A percentile compares a stretch with the other conserved stretches of the same genome.
Conservation (phyloP, 768 basidiomycete genomes). For the Boletus subparvulus region DNA sequence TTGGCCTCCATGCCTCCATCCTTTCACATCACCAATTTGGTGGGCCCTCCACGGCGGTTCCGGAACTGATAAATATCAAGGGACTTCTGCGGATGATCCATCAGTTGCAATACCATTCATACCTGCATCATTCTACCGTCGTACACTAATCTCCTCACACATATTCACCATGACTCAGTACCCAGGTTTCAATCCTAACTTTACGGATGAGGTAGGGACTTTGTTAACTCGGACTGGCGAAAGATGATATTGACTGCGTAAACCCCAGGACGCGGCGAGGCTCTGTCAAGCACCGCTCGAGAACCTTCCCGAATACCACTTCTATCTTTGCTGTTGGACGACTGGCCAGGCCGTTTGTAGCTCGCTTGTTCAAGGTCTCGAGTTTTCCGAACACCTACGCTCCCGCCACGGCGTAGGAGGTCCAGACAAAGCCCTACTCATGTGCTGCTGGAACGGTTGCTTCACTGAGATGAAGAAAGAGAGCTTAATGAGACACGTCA, state of each 20-base stretch:
- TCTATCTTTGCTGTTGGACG: constrained; percentile 21
- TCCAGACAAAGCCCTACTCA: constrained; percentile 5
- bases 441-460: constrained; percentile 24
- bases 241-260: neutral
- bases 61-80: constrained; percentile 19
- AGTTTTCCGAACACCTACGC: constrained; percentile 25
- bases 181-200: neutral
- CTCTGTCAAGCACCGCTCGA: constrained; percentile 1
- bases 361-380: neutral
- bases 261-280: constrained; percentile 2
- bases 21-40: constrained; percentile 19
- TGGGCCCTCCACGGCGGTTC: constrained; percentile 18
- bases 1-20: constrained; percentile 14
- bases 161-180: constrained; percentile 2
- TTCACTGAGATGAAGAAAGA: constrained; percentile 24
- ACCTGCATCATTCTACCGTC: neutral
- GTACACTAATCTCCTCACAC: neutral
- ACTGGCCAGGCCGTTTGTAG: neutral
- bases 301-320: neutral
- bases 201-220: constrained; percentile 12
- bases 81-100: neutral
- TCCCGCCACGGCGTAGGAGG: constrained; percentile 18
- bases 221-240: neutral
- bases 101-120: constrained; percentile 4
- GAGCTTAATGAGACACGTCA: constrained; percentile 28